phyloP scores from a whole-genome alignment of 1,284 basidiomycete genomes.

The Cryptococcus hybrid region DNA sequence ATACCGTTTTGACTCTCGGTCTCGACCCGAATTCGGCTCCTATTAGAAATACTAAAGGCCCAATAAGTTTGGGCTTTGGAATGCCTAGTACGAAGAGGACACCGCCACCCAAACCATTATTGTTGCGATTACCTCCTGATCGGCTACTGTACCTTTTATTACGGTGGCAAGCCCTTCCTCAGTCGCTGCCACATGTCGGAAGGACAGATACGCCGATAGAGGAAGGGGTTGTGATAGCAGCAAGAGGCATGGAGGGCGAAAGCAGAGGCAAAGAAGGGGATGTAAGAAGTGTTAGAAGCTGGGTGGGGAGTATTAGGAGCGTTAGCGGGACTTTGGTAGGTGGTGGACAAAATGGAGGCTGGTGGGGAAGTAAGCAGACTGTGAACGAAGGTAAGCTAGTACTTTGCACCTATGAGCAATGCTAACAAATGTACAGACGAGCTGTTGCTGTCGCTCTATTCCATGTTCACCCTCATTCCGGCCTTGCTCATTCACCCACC shows the following conservation, averaged over 20 bases:
- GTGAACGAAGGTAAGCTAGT: slow-evolving; percentile 40
- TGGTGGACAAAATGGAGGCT: slow-evolving; percentile 16
- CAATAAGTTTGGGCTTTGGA: slow-evolving; percentile 46
- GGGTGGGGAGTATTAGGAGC: slow-evolving; percentile 48
- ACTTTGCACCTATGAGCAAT: neutral
- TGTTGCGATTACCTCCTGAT: slow-evolving; percentile 47
- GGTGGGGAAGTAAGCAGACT: slow-evolving; percentile 39
- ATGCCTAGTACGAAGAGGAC: slow-evolving; percentile 15
- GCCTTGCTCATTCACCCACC: slow-evolving; percentile 46
- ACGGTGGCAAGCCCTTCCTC: slow-evolving; percentile 43
- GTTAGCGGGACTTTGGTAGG: slow-evolving; percentile 33
- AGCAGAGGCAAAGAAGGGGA: slow-evolving; percentile 34
- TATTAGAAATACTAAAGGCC: slow-evolving; percentile 37
- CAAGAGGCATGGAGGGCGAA: slow-evolving; percentile 27
- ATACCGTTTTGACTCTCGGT: slow-evolving; percentile 48
- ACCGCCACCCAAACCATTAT: slow-evolving; percentile 32
- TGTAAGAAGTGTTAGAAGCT: slow-evolving; percentile 45
- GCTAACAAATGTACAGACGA: slow-evolving; percentile 27
- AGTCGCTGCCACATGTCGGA: slow-evolving; percentile 40
- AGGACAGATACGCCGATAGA: slow-evolving; percentile 45
- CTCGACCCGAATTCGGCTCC: slow-evolving; percentile 45
- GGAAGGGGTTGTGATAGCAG: slow-evolving; percentile 31
- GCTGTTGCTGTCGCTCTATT: slow-evolving; percentile 42
- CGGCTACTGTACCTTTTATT: slow-evolving; percentile 46
- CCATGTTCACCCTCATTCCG: slow-evolving; percentile 45